Conservation (phyloP, 2,329 filamentous ascomycete species). For the Fusarium begoniae region DNA sequence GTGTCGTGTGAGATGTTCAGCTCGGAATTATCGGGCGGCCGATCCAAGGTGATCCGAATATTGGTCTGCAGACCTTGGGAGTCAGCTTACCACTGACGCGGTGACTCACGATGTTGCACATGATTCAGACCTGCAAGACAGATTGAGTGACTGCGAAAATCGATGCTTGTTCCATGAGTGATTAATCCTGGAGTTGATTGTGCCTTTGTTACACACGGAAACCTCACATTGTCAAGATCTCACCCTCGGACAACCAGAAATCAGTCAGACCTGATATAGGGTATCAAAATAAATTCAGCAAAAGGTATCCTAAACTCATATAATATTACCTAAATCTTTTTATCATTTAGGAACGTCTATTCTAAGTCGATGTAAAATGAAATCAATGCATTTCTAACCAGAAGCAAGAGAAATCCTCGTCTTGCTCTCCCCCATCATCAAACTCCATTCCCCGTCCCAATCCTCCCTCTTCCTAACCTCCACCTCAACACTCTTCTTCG, state of each 20-base stretch:
- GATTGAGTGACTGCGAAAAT: neutral
- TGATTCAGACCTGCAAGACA: neutral
- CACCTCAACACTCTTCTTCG: conserved; percentile 26
- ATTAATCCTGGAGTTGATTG: neutral
- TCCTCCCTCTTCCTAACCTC: conserved; percentile 3
- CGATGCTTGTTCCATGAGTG: neutral
- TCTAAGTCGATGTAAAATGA: neutral
- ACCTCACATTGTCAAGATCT: neutral
- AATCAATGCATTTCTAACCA: conserved; percentile 11
- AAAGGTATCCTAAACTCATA: neutral
- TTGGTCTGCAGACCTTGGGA: neutral
- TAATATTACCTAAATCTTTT: accelerated
- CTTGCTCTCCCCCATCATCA: conserved; percentile 40
- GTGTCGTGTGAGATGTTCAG: neutral
- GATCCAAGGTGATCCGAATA: neutral
- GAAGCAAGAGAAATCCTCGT: conserved; percentile 40
- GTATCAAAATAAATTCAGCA: too few relatives aligned
- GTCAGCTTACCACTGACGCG: neutral
- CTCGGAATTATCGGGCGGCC: conserved; percentile 13
- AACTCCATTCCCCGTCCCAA: conserved; percentile 31
- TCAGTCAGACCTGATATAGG: accelerated
- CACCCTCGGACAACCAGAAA: accelerated
- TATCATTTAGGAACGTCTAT: accelerated
- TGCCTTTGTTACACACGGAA: neutral
- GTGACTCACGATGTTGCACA: neutral